phyloP scores from a whole-genome alignment of 73 alveolate genomes.

The Paramecium biaurelia region DNA sequence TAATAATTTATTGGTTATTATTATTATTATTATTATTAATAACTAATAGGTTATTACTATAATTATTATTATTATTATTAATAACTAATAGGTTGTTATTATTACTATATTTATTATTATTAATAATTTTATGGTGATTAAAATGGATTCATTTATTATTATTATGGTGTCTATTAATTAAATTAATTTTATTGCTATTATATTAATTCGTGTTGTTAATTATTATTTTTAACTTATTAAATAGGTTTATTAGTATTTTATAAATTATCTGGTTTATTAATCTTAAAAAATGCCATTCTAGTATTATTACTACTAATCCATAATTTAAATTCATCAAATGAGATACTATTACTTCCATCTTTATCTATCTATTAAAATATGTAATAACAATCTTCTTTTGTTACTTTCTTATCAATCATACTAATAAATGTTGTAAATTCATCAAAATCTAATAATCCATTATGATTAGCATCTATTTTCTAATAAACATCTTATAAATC shows the following conservation, averaged over 20 bases:
- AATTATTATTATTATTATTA: too few relatives aligned
- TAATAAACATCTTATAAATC: constrained; percentile 40
- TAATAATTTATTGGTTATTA: neutral
- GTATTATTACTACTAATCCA: constrained; percentile 54
- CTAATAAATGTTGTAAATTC: constrained; percentile 41
- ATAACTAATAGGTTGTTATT: neutral
- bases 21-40: neutral
- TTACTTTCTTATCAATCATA: constrained; percentile 32
- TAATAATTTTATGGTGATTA: neutral
- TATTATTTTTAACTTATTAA: neutral
- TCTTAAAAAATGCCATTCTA: constrained; percentile 22
- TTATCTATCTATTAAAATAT: constrained; percentile 46
- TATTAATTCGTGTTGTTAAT: neutral
- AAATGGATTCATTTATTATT: neutral
- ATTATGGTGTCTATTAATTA: neutral
- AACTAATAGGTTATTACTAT: neutral
- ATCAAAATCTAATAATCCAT: constrained; percentile 28
- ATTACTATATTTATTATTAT: neutral
- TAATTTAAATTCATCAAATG: constrained; percentile 54
- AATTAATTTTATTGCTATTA: neutral
- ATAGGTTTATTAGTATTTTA: neutral
- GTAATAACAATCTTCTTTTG: constrained; percentile 19
- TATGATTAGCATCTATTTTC: constrained; percentile 9
- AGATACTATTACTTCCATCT: constrained; percentile 50
- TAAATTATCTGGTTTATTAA: neutral